A percentile compares a stretch with the other conserved stretches of the same genome.
These are phyloP conservation scores for Fagus crenata DNA, from an alignment of 306 rosid species.

Conservation along the genomic window DNA sequence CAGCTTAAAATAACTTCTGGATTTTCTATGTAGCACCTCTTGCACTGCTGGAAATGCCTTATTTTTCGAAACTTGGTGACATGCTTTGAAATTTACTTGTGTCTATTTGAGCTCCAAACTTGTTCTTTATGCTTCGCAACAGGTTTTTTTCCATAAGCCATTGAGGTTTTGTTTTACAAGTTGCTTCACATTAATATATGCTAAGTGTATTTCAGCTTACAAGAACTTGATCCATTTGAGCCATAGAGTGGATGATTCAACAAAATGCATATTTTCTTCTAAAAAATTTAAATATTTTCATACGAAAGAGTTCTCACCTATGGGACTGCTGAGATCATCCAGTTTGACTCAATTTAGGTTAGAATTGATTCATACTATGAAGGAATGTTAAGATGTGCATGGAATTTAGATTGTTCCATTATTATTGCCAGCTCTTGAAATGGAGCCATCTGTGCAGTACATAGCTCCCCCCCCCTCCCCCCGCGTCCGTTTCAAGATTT, in stretches of 20 bases:
- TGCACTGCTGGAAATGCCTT: not conserved
- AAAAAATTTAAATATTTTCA: not conserved
- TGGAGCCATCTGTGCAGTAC: not conserved
- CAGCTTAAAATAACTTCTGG: not conserved
- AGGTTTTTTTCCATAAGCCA: not conserved
- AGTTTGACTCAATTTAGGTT: not conserved
- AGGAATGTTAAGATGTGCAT: not conserved
- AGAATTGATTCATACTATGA: not conserved
- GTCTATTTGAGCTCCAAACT: not conserved
- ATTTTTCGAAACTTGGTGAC: not conserved
- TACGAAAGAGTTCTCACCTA: not conserved
- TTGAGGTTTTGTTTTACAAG: no score
- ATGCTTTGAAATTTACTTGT: constrained; percentile 3
- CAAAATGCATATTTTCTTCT: not conserved
- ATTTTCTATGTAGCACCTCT: not conserved
- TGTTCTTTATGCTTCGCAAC: not conserved
- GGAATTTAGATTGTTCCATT: not conserved
- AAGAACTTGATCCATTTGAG: not conserved
- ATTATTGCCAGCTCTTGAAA: not conserved
- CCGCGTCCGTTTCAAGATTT: no score
- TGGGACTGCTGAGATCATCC: not conserved
- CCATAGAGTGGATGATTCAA: not conserved
- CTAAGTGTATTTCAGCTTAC: no score
- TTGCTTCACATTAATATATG: no score
- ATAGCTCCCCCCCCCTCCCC: no score